Base-by-base conservation (phyloP, 1,139 yeast genomes). In the Geotrichum candidum region DNA sequence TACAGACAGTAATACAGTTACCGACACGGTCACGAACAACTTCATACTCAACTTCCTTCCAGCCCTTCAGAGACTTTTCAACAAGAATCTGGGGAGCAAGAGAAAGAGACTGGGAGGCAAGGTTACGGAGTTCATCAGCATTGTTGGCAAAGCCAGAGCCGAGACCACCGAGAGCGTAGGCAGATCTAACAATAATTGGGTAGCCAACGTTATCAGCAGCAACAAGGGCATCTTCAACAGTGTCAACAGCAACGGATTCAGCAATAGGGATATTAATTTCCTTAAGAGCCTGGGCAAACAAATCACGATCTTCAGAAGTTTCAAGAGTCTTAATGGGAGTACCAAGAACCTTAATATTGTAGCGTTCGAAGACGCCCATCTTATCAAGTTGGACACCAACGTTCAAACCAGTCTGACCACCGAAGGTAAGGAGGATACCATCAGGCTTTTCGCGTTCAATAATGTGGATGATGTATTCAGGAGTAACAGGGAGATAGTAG, bases 11-110 rank as follows among this genome's bases (percentile, higher is more conserved):
- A 73, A 94, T 91, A 85, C 99, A 94, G 84, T 94, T 94, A 77
- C 90, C 98, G 69, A 85, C 87, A 57, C 96, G 95, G 80, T 94
- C 99, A 76, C 99, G 89, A 65, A 94, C 99, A 77, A 94, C 99
- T 79, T 94, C 99, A 76, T 94, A 94, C 79, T 94, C 99, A 70
- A 94, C 90, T 80, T 94, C 99, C 77, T 94, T 94, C 99, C 99
- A 94, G 68, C 99, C 99, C 81, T 94, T 94, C 96, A 94, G 89
- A 60, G 97, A 90, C 76, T 85, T 85, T 82, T 94, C 99, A 66
- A 94, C 96, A 69, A 94, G 81, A 70, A 94, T 90, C 80, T 94
- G 99, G 58, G 97, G 97, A 55, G 97, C 86, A 65, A 91, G 79
- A 27, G 97, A 86, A 65, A 94, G 80, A 1, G 97, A 89, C 76